Conservation (phyloP, 148 eudicot genomes). For the Rhododendron simsii region DNA sequence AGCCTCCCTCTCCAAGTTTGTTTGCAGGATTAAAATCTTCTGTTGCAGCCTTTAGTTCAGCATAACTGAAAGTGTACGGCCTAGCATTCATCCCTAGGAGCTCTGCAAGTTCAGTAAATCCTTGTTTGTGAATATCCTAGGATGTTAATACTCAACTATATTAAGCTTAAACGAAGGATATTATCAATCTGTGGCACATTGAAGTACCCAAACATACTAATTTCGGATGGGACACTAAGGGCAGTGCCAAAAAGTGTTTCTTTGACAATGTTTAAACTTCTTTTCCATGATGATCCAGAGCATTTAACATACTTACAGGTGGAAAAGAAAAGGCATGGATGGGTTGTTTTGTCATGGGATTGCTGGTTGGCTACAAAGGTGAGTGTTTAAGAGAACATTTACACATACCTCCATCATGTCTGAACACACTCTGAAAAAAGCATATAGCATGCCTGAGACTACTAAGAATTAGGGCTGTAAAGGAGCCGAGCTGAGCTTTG, state of each 20-base stretch:
- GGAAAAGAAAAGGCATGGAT: background rate
- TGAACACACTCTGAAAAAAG: background rate
- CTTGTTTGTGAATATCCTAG: background rate
- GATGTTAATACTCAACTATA: background rate
- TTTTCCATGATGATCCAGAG: background rate
- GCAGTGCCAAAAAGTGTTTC: background rate
- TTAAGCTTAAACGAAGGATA: background rate
- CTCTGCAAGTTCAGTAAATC: slow-evolving; percentile 33
- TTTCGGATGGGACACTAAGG: background rate
- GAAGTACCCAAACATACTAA: background rate
- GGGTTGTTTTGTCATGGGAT: background rate
- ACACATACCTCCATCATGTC: background rate
- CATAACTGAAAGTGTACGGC: slow-evolving; percentile 56
- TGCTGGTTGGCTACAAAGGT: background rate
- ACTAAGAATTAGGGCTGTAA: background rate
- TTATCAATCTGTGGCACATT: background rate
- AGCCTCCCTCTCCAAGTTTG: slow-evolving; percentile 72
- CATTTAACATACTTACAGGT: background rate
- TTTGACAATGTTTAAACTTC: background rate
- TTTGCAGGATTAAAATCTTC: slow-evolving; percentile 43
- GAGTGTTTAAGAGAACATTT: background rate
- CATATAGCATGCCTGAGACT: background rate
- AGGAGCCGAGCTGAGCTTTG: no score
- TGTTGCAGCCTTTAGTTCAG: slow-evolving; percentile 71
- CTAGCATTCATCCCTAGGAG: slow-evolving; percentile 32